Percentiles rank a stretch among this genome's conserved stretches.
These are phyloP conservation scores for Odontarrhena argentea DNA, from an alignment of 345 rosid species.

Conservation along the genomic window DNA sequence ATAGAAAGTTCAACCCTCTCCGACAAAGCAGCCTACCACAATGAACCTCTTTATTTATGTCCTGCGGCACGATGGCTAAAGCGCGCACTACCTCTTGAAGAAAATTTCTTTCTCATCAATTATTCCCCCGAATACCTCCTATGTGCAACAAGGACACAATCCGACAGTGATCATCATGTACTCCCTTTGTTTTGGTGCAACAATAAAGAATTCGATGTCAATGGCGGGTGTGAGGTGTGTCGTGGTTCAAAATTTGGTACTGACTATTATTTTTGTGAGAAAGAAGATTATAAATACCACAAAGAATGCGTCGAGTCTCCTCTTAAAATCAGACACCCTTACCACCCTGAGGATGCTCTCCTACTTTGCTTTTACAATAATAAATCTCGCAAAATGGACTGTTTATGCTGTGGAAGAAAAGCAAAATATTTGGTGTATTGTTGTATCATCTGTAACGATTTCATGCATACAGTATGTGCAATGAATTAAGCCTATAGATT, in stretches of 20 bases:
- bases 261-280: not conserved
- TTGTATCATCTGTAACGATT: not conserved
- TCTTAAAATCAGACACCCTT: not conserved
- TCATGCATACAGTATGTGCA: conserved; percentile 8
- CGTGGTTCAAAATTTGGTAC: not conserved
- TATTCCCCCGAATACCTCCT: not conserved
- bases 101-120: not conserved
- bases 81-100: too few species aligned
- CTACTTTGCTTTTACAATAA: fast-evolving
- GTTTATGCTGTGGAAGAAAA: not conserved
- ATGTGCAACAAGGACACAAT: not conserved
- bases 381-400: not conserved
- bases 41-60: not conserved
- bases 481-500: not conserved
- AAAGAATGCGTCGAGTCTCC: conserved; percentile 22
- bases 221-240: not conserved
- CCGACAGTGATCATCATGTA: not conserved
- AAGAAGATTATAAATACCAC: not conserved
- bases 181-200: not conserved
- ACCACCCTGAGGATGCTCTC: not conserved
- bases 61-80: fast-evolving
- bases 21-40: not conserved
- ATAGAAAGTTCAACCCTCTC: not conserved
- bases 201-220: not conserved
- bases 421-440: not conserved